A percentile compares a stretch with the other conserved stretches of the same genome.
phyloP scores from a whole-genome alignment of 176 grass and related monocot species.

The Sorghum bicolor region DNA sequence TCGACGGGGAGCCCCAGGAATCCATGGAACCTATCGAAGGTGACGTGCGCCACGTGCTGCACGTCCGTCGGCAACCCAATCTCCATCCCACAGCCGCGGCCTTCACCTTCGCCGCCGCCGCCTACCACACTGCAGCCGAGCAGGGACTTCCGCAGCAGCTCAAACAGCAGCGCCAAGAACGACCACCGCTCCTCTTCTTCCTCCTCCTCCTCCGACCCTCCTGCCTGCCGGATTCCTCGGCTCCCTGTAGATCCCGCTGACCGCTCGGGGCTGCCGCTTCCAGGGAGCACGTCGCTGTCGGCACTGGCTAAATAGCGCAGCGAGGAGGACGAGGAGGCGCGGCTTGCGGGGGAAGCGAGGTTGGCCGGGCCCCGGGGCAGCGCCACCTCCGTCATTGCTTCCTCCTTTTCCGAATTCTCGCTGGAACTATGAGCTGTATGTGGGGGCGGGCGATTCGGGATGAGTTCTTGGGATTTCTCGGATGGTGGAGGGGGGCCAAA shows the following conservation, averaged over 20 bases:
- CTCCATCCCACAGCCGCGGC: constrained; percentile 57
- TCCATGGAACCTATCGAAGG: constrained; percentile 93
- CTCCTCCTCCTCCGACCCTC: constrained; percentile 29
- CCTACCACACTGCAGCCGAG: constrained; percentile 57
- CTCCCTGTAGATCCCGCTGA: constrained; percentile 25
- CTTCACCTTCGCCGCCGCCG: neutral
- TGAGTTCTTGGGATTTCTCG: constrained; percentile 28
- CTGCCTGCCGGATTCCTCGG: neutral
- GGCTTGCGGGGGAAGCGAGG: constrained; percentile 50
- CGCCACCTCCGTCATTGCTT: constrained; percentile 67
- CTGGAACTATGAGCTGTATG: constrained; percentile 22
- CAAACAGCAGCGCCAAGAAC: constrained; percentile 75
- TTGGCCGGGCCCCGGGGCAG: constrained; percentile 43
- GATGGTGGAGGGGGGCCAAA: constrained; percentile 29
- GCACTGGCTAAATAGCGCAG: constrained; percentile 39
- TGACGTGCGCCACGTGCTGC: constrained; percentile 92
- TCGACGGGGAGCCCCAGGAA: constrained; percentile 95
- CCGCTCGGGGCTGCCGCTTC: constrained; percentile 10
- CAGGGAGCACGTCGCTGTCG: constrained; percentile 42
- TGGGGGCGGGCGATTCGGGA: neutral
- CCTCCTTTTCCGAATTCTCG: neutral
- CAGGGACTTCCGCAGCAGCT: constrained; percentile 73
- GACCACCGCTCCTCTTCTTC: constrained; percentile 55
- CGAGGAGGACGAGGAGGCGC: constrained; percentile 13
- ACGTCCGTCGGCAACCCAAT: constrained; percentile 88